A percentile compares a stretch with the other conserved stretches of the same genome.
These are phyloP conservation scores for Hypericum androsaemum DNA, from an alignment of 345 rosid species.

Conservation along the genomic window DNA sequence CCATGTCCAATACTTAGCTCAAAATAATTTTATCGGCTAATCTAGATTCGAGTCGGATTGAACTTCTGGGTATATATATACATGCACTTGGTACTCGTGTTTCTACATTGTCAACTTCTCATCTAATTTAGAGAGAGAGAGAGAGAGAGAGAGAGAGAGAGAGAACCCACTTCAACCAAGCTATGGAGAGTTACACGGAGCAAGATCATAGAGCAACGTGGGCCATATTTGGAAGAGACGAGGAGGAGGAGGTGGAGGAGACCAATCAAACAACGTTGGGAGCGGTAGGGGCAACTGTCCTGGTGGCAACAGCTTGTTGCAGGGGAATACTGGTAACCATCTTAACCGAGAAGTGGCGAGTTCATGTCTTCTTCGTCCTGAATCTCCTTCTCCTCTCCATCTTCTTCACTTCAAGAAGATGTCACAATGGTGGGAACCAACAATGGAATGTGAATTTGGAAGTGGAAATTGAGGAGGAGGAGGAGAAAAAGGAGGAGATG, in stretches of 20 bases:
- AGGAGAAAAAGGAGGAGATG: slow-evolving; percentile 13
- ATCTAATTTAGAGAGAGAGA: too few relatives aligned
- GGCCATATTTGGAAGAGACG: slow-evolving; percentile 11
- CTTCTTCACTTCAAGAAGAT: slow-evolving; percentile 38
- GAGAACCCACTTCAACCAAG: too few relatives aligned
- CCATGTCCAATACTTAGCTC: too few relatives aligned
- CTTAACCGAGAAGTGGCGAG: slow-evolving; percentile 57
- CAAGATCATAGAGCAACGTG: neutral
- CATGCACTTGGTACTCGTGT: too few relatives aligned
- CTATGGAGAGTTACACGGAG: neutral
- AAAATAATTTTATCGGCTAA: too few relatives aligned
- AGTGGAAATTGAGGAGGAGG: slow-evolving; percentile 6
- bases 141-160: too few relatives aligned
- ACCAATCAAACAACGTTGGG: slow-evolving; percentile 25
- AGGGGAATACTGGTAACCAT: slow-evolving; percentile 32
- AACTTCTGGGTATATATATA: too few relatives aligned
- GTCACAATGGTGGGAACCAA: too few relatives aligned
- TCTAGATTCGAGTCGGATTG: too few relatives aligned
- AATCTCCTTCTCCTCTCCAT: slow-evolving; percentile 61
- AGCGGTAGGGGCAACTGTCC: slow-evolving; percentile 42
- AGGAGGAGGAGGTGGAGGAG: slow-evolving; percentile 34
- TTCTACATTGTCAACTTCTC: too few relatives aligned
- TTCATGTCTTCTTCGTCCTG: slow-evolving; percentile 54
- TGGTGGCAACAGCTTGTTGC: slow-evolving; percentile 38
- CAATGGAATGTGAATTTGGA: too few relatives aligned